Conservation (phyloP, 345 rosid species). For the Lagerstroemia speciosa region DNA sequence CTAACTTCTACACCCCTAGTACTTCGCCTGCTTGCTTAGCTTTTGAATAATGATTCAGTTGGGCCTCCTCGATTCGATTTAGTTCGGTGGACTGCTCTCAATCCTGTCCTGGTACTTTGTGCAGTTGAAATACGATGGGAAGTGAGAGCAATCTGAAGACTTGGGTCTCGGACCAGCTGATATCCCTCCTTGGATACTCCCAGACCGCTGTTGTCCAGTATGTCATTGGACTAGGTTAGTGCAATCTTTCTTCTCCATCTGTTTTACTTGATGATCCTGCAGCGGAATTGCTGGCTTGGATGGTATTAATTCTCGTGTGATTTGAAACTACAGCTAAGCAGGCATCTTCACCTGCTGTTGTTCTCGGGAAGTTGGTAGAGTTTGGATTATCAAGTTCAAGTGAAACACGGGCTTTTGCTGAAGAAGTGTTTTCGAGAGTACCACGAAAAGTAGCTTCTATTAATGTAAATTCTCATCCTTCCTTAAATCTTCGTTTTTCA, state of each 20-base stretch:
- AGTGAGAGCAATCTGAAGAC: conserved; percentile 45
- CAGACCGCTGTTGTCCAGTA: conserved; percentile 63
- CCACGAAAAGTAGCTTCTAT: conserved; percentile 15
- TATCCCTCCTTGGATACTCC: conserved; percentile 66
- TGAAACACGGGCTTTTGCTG: conserved; percentile 13
- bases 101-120: not conserved
- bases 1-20: too few relatives aligned
- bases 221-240: conserved; percentile 56
- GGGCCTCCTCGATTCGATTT: too few relatives aligned
- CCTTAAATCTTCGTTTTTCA: not conserved
- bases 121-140: conserved; percentile 30
- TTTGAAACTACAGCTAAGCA: conserved; percentile 43
- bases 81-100: too few relatives aligned
- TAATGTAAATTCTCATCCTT: conserved; percentile 1
- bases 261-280: not conserved
- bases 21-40: too few relatives aligned
- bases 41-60: too few relatives aligned
- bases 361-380: conserved; percentile 42
- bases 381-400: conserved; percentile 24
- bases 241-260: not conserved
- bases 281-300: not conserved
- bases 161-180: conserved; percentile 83
- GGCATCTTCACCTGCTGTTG: conserved; percentile 50
- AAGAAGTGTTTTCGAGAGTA: conserved; percentile 16
- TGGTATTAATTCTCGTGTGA: not conserved